Base-by-base conservation (phyloP, 1,139 yeast species). In the Magnusiomyces tetraspermus region DNA sequence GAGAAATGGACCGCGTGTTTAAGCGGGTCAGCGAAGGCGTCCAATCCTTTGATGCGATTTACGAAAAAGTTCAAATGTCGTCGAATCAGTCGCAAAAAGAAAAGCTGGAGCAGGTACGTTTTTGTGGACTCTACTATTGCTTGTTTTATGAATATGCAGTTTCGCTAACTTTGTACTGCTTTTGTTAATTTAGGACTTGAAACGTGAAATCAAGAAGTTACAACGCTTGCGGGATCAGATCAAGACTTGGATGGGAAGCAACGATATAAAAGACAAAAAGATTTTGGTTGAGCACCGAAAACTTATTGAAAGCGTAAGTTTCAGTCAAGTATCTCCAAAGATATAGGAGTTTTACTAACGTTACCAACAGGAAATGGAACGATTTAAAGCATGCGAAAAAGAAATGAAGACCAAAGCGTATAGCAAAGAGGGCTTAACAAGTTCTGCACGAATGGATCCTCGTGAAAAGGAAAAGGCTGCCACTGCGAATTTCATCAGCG, bases 11-110 rank as follows among this genome's bases (percentile, higher is more conserved):
- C 71, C 88, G 92, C 67, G 89, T 90, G 66, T 84, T 90, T 75
- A 92, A 92, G 70, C 89, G 94, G 70, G 95, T 92, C 54, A 79
- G 83, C 55, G 97, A 92, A 73, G 97, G 97, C n/a, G 78, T 92
- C 48, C 80, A 80, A 51, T 84, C 82, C 57, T 94, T 92, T 66
- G 97, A 92, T 67, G 83, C 79, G 53, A 83, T 87, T 47, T 87
- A 90, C 66, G 96, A 88, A 45, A 92, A 92, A 71, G 79, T 92
- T 48, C 84, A 83, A 67, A 76, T 78, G 53, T 80, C 95, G 44
- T 92, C 90, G 59, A 84, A 86, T 61, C 85, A 81, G 59, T 83
- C 96, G 11, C 97, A 90, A 67, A 85, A 92, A 72, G 98, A 94
- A 67, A 92, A 92, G 70, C 77, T 92, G 57, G 98, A 94, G 69